Base-by-base conservation (phyloP, 768 basidiomycete genomes). In the Lentinula lateritia region DNA sequence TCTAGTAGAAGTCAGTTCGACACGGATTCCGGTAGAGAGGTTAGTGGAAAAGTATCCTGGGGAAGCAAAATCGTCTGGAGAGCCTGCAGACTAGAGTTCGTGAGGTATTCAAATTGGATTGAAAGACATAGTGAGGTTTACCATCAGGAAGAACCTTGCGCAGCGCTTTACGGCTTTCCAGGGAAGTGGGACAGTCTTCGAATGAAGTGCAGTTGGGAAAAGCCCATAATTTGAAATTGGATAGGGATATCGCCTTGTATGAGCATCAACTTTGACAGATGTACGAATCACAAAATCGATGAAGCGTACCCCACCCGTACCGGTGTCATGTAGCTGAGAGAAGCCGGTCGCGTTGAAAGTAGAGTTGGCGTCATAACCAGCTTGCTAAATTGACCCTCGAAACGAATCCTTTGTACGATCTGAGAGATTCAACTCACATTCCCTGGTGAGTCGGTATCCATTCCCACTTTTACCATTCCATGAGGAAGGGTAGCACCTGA, bases 31-130 rank as follows among this genome's bases (percentile, higher is more conserved):
- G 20, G 80, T 85, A 1, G 83, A 81, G 83, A 87, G 72, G 65
- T 86, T 86, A 1, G 82, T 80, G 0, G 85, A 78, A 67, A 88
- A 88, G 68, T 87, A 88, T 52, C 87, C 87, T 0, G 86, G 87
- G n/a, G 83, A 82, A 5, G 85, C 84, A 61, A 76, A 78, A 65
- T 88, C 86, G 62, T 87, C 85, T 2, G 85, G 81, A 35, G 76
- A 74, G 15, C 84, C 84, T 86, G 32, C 20, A 39, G 18, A 28
- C 28, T 18, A 64, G n/a, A 50, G 15, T 50, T 20, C 13, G 13
- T 28, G 6, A 13, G 7, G 28, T n/a, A 42, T 42, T 42, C 41
- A 12, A 28, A 32, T 23, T 23, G 28, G 28, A 20, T 32, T 32
- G 32, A 28, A 20, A 7, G 34, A 8, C 5, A 18, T 23, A 50